phyloP scores from a whole-genome alignment of 106 monocot genomes.

The Dendrobium catenatum region DNA sequence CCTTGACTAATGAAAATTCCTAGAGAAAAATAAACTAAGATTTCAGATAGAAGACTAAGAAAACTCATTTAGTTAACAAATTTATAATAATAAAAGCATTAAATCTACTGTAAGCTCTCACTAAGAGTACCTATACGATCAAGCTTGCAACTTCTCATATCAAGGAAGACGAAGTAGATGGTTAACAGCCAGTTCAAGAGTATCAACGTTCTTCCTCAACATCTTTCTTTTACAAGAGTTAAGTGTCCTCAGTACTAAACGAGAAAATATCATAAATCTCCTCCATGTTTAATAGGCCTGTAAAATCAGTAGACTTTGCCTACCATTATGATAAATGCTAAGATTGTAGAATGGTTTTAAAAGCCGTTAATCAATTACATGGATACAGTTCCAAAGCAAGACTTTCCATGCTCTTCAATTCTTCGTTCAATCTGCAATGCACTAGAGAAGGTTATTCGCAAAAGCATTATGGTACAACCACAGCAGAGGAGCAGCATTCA shows the following conservation, averaged over 20 bases:
- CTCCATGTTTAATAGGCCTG: not conserved
- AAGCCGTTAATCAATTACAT: slow-evolving; percentile 7
- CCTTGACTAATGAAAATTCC: no score
- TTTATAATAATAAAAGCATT: not conserved
- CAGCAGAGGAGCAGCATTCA: not conserved
- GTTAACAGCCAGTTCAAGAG: slow-evolving; percentile 41
- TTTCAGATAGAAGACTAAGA: not conserved
- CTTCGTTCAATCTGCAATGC: slow-evolving; percentile 56
- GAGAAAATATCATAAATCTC: not conserved
- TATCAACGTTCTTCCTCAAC: slow-evolving; percentile 48
- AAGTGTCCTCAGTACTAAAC: not conserved
- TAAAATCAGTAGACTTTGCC: not conserved
- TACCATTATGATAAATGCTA: not conserved
- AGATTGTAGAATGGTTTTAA: not conserved
- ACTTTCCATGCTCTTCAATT: slow-evolving; percentile 67
- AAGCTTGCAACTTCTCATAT: not conserved
- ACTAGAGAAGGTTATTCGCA: not conserved
- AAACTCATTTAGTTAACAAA: not conserved
- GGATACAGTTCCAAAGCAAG: slow-evolving; percentile 69
- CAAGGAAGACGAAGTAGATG: slow-evolving; percentile 25
- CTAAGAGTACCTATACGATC: not conserved
- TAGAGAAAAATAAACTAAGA: no score
- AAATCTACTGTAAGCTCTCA: not conserved
- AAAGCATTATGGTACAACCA: not conserved
- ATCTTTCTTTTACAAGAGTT: slow-evolving; percentile 28